phyloP scores from a whole-genome alignment of 306 rosid genomes.

The Begonia loranthoides region DNA sequence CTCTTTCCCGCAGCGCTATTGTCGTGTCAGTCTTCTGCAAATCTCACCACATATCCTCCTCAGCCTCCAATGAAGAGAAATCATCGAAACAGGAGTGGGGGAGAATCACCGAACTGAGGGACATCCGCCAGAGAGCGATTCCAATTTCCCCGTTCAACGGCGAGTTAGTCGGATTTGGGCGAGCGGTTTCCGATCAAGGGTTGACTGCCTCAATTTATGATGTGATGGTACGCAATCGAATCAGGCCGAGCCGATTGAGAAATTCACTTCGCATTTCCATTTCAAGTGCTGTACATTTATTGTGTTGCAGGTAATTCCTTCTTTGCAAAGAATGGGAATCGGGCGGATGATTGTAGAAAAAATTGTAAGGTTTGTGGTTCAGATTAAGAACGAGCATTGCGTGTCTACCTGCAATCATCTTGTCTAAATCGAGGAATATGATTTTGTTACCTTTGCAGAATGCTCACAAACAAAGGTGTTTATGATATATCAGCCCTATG shows the following conservation, averaged over 20 bases:
- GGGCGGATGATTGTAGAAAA: constrained; percentile 57
- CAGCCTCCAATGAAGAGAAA: not conserved
- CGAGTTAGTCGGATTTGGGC: constrained; percentile 69
- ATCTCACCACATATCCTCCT: constrained; percentile 6
- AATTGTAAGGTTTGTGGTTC: constrained; percentile 37
- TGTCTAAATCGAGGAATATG: no score
- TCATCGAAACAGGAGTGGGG: not conserved
- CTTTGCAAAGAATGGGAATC: constrained; percentile 63
- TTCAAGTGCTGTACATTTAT: not conserved
- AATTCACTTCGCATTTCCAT: not conserved
- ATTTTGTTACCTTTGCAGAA: constrained; percentile 43
- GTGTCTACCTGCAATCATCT: no score
- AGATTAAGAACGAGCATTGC: not conserved
- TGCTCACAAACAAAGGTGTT: constrained; percentile 42
- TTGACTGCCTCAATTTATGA: constrained; percentile 75
- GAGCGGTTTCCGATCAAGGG: constrained; percentile 69
- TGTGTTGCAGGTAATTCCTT: constrained; percentile 49
- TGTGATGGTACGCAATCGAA: constrained; percentile 38
- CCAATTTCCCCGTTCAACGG: constrained; percentile 43
- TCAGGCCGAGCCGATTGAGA: not conserved
- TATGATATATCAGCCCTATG: constrained; percentile 52
- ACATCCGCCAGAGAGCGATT: constrained; percentile 22
- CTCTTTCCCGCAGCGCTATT: constrained; percentile 57
- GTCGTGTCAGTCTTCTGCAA: constrained; percentile 70
- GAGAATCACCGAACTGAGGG: constrained; percentile 13